A percentile compares a stretch with the other conserved stretches of the same genome.
These are phyloP conservation scores for Backusella luteola DNA, from an alignment of 192 early-diverging fungal species.

Conservation along the genomic window DNA sequence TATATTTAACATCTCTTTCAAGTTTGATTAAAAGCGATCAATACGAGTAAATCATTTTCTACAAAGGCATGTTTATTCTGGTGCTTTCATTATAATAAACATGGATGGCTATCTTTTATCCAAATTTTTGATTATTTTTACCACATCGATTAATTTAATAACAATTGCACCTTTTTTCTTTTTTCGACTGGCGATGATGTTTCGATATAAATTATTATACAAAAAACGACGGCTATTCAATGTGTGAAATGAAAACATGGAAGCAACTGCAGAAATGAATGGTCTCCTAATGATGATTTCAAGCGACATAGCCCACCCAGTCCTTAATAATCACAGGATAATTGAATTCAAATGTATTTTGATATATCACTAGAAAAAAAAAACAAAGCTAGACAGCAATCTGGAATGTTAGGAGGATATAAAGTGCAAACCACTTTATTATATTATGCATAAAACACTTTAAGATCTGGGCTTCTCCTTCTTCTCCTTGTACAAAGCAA, in stretches of 20 bases:
- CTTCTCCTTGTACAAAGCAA: slow-evolving; percentile 99
- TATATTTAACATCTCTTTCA: neutral
- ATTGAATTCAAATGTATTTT: too few relatives aligned
- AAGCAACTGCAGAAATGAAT: neutral
- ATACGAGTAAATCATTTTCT: too few relatives aligned
- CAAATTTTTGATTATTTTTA: too few relatives aligned
- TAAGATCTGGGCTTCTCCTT: slow-evolving; percentile 99
- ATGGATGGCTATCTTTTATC: too few relatives aligned
- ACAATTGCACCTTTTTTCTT: too few relatives aligned
- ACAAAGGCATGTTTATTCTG: too few relatives aligned
- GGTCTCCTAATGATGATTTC: neutral
- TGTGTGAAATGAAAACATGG: neutral
- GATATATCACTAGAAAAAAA: too few relatives aligned
- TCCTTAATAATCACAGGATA: too few relatives aligned
- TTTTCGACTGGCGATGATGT: neutral
- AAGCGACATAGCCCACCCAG: neutral
- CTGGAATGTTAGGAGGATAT: neutral
- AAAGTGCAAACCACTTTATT: neutral
- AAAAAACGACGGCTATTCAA: neutral
- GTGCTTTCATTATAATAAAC: too few relatives aligned
- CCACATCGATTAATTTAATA: too few relatives aligned
- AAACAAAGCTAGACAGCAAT: too few relatives aligned
- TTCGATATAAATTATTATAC: neutral
- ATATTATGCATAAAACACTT: slow-evolving; percentile 21
- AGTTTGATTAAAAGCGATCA: neutral